phyloP scores from a whole-genome alignment of 441 rosid genomes.

The Erodium chrysanthum region DNA sequence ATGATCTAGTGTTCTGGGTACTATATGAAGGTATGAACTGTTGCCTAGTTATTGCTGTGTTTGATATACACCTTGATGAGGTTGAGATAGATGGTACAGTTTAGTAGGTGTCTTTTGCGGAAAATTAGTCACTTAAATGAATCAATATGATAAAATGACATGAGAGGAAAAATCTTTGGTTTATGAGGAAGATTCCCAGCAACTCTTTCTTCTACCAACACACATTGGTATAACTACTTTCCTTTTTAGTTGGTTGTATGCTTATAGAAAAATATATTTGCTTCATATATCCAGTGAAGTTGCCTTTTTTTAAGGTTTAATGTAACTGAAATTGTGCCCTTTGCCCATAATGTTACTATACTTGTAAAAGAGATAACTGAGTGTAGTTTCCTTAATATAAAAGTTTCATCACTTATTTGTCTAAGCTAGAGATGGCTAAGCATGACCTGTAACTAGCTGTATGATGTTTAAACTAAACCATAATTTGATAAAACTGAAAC shows the following conservation, averaged over 20 bases:
- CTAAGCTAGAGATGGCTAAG: background rate
- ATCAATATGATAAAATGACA: background rate
- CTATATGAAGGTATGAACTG: background rate
- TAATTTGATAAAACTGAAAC: background rate
- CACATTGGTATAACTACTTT: background rate
- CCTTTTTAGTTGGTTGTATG: constrained; percentile 1
- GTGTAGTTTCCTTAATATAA: background rate
- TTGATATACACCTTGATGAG: background rate
- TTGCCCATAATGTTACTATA: background rate
- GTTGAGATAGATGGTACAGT: background rate
- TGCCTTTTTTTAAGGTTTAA: background rate
- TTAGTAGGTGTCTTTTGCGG: background rate
- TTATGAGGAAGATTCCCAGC: background rate
- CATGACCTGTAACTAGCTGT: background rate
- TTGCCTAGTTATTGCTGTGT: background rate
- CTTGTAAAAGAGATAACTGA: background rate
- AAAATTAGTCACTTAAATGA: background rate
- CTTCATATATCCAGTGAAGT: background rate
- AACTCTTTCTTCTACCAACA: background rate
- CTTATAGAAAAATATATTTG: background rate
- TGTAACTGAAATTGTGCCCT: background rate
- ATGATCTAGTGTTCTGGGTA: background rate
- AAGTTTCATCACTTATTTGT: background rate
- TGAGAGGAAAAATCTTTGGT: background rate
- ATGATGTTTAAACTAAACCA: background rate